Evolutionary conservation across 2,329 filamentous ascomycete species (phyloP).

Genomic region (Xenoacremonium recifei): DNA sequence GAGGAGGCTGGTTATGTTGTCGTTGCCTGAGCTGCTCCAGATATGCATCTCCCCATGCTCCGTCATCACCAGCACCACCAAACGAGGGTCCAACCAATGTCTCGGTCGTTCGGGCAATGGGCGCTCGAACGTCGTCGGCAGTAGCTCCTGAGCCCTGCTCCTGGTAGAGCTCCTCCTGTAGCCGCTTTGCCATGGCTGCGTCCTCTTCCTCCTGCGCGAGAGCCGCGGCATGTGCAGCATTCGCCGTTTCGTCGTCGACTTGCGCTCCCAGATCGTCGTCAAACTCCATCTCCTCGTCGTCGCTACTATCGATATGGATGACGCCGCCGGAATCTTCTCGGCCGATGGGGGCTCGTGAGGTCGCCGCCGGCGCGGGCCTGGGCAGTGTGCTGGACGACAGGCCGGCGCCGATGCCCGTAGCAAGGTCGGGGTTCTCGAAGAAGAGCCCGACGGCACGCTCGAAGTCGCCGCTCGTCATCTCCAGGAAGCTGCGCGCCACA

Average conservation of each 20-base stretch:
- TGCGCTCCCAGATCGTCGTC: constrained; percentile 38
- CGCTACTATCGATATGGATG: constrained; percentile 58
- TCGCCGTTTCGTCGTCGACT: constrained; percentile 40
- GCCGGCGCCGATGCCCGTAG: constrained; percentile 34
- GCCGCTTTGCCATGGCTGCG: constrained; percentile 83
- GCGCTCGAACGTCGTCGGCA: constrained; percentile 73
- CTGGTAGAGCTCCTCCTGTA: constrained; percentile 90
- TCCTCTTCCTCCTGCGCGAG: constrained; percentile 77
- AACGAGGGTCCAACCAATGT: constrained; percentile 74
- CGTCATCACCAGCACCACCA: constrained; percentile 48
- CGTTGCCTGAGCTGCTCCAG: constrained; percentile 62
- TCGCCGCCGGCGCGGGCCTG: constrained; percentile 25
- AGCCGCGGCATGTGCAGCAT: constrained; percentile 37
- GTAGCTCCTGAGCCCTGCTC: constrained; percentile 40
- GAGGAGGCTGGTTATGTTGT: constrained; percentile 27
- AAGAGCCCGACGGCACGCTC: constrained; percentile 86
- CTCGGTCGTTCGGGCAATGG: constrained; percentile 88
- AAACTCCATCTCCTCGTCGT: constrained; percentile 42
- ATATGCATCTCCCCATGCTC: constrained; percentile 56
- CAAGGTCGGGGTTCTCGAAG: constrained; percentile 80
- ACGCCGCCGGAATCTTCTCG: constrained; percentile 37
- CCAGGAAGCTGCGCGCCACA: constrained; percentile 78
- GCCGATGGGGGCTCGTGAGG: constrained; percentile 25
- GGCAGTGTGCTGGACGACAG: constrained; percentile 21
- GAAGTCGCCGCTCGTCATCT: constrained; percentile 79